Percentiles rank a stretch among this genome's conserved stretches.
These are phyloP conservation scores for Ogataea corticis DNA, from an alignment of 805 yeast genomes.

Conservation along the genomic window DNA sequence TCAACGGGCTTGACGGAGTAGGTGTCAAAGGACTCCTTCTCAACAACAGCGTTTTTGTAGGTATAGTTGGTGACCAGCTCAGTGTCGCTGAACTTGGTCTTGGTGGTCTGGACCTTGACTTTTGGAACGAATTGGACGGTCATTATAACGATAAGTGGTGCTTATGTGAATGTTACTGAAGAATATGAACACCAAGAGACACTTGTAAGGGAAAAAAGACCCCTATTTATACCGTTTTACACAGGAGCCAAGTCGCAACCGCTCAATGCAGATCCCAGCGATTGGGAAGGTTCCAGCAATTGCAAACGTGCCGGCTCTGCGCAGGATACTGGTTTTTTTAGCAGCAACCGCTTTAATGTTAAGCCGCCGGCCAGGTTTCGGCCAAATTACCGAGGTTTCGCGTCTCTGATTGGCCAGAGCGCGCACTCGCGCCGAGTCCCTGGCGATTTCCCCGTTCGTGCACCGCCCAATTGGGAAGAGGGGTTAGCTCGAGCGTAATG, in stretches of 20 bases:
- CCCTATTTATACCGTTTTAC: conserved; percentile 10
- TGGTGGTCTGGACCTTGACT: conserved; percentile 58
- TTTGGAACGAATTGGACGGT: conserved; percentile 37
- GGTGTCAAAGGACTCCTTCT: conserved; percentile 48
- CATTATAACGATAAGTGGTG: too few species aligned
- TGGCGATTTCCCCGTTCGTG: conserved; percentile 3
- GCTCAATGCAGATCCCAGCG: background rate
- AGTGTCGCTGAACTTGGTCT: conserved; percentile 49
- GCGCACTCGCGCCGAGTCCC: conserved; percentile 11
- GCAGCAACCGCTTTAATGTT: background rate
- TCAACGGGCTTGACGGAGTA: conserved; percentile 68
- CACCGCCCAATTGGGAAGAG: too few species aligned
- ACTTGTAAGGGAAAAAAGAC: background rate
- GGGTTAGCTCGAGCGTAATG: too few species aligned
- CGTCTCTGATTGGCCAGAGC: conserved; percentile 12
- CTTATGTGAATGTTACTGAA: too few species aligned
- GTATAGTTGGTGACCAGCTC: conserved; percentile 62
- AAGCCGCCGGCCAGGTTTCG: conserved; percentile 6
- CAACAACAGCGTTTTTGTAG: conserved; percentile 76
- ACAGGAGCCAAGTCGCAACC: background rate
- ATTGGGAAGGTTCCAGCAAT: background rate
- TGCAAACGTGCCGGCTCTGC: background rate
- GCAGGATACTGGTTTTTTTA: background rate
- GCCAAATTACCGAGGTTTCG: conserved; percentile 13
- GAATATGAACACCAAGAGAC: background rate